These are phyloP conservation scores for Fusarium pininemorale DNA, from an alignment of 2,329 filamentous ascomycete genomes.

Conservation along the genomic window DNA sequence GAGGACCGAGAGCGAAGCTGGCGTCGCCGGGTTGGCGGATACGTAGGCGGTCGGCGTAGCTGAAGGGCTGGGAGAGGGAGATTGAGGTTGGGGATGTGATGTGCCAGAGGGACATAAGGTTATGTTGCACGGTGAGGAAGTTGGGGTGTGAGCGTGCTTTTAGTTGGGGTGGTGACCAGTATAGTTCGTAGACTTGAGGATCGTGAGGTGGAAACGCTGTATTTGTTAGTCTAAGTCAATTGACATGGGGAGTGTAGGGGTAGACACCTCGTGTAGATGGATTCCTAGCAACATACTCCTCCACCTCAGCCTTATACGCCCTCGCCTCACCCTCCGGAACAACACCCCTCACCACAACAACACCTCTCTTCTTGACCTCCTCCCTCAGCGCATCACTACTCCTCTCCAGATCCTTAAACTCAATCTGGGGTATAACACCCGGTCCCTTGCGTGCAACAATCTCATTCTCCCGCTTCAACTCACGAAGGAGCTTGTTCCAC, in stretches of 20 bases:
- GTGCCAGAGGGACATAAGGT: conserved; percentile 70
- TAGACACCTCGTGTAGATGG: conserved; percentile 62
- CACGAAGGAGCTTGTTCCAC: conserved; percentile 59
- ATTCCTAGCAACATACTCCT: conserved; percentile 73
- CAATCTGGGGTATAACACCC: conserved; percentile 61
- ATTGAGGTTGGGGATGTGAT: conserved; percentile 58
- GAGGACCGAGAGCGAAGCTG: conserved; percentile 76
- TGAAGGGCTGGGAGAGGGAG: conserved; percentile 63
- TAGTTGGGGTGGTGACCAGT: conserved; percentile 77
- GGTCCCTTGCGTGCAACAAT: conserved; percentile 56
- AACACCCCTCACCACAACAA: conserved; percentile 72
- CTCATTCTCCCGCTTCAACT: conserved; percentile 58
- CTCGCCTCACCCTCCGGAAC: conserved; percentile 70
- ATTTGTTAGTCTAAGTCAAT: neutral
- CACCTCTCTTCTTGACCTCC: conserved; percentile 69
- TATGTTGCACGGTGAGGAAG: conserved; percentile 67
- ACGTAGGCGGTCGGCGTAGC: conserved; percentile 76
- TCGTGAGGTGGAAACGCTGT: conserved; percentile 71
- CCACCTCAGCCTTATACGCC: conserved; percentile 70
- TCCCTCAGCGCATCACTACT: conserved; percentile 49
- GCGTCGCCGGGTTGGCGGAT: conserved; percentile 77
- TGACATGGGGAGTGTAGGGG: neutral
- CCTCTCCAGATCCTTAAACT: conserved; percentile 56
- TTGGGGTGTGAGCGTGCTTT: conserved; percentile 73
- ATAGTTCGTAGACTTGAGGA: conserved; percentile 78